Base-by-base conservation (phyloP, 768 basidiomycete genomes). In the Lactifluus volemus region DNA sequence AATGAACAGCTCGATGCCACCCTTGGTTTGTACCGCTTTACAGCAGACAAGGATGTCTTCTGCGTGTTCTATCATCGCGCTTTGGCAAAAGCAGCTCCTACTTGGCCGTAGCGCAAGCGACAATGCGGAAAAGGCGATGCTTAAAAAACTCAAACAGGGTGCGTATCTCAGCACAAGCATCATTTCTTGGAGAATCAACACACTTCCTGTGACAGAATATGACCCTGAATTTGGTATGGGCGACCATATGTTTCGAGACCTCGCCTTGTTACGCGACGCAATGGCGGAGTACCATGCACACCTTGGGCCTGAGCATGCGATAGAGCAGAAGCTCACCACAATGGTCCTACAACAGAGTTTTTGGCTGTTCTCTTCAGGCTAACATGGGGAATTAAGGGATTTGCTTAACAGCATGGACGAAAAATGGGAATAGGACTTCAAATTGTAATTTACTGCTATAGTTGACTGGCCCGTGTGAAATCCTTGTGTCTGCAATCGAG, bases 141-240 rank as follows among this genome's bases (percentile, higher is more conserved):
- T 98, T 58, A 85, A 88, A 75, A 89, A 88, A 72, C 76, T 99
- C 61, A 91, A 90, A 75, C 85, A 92, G 66, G 68, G 91, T 84
- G 48, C 5, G 51, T 49, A 30, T 21, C 29, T 38, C 5, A 10
- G 3, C 29, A 17, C 34, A 12, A 7, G 10, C 38, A 45, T 48
- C 3, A n/a, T 9, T 39, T 14, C 45, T 41, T 5, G 29, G 9
- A 32, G 3, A 14, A 3, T n/a, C 15, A 15, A 42, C 7, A 12
- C n/a, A 41, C 2, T 5, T 42, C 17, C 19, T 30, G 32, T 49
- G 49, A 49, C 68, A 96, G 96, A 88, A 55, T 96, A 95, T 68
- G 97, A 98, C 70, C 89, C 94, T 11, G 94, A 96, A 62, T 98
- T 98, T 68, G 89, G 88, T 8, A 89, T 88, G 75, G 92, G 93